These are phyloP conservation scores for Allantophomopsis cytisporea DNA, from an alignment of 2,329 filamentous ascomycete genomes.

Conservation along the genomic window DNA sequence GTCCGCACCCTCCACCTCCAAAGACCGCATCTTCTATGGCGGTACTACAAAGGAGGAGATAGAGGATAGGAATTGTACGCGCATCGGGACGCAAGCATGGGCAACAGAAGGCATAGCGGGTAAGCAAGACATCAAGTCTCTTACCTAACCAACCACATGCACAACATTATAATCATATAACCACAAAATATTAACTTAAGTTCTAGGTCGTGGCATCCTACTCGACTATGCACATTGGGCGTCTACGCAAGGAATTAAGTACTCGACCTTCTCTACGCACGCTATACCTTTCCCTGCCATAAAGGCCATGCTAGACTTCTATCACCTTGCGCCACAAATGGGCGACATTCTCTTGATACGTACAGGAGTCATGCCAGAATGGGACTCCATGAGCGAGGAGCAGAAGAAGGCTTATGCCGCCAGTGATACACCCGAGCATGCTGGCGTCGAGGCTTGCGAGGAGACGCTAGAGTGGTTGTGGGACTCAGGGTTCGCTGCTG, in stretches of 20 bases:
- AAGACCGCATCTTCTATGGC: constrained; percentile 31
- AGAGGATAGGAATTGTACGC: constrained; percentile 23
- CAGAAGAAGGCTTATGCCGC: constrained; percentile 16
- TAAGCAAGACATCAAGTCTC: constrained; percentile 5
- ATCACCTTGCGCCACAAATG: constrained; percentile 26
- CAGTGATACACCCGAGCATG: constrained; percentile 18
- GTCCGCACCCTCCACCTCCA: constrained; percentile 8
- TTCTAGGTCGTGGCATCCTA: constrained; percentile 30
- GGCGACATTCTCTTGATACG: constrained; percentile 40
- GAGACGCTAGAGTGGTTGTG: constrained; percentile 22
- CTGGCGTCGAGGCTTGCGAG: constrained; percentile 18
- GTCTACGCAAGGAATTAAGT: constrained; percentile 21
- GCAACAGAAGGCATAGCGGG: constrained; percentile 30
- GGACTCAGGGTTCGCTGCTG: constrained; percentile 19
- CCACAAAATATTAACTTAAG: constrained; percentile 2
- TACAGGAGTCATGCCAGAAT: constrained; percentile 24
- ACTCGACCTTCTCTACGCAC: constrained; percentile 25
- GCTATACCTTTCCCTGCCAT: constrained; percentile 21
- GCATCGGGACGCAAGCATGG: constrained; percentile 34
- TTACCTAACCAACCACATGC: not conserved
- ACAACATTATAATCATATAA: not conserved
- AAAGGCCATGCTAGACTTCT: constrained; percentile 24
- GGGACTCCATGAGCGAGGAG: constrained; percentile 21
- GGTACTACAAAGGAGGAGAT: constrained; percentile 31
- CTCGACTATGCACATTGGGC: constrained; percentile 35